These are phyloP conservation scores for Calcarisporium arbuscula DNA, from an alignment of 2,329 filamentous ascomycete genomes.

Conservation along the genomic window DNA sequence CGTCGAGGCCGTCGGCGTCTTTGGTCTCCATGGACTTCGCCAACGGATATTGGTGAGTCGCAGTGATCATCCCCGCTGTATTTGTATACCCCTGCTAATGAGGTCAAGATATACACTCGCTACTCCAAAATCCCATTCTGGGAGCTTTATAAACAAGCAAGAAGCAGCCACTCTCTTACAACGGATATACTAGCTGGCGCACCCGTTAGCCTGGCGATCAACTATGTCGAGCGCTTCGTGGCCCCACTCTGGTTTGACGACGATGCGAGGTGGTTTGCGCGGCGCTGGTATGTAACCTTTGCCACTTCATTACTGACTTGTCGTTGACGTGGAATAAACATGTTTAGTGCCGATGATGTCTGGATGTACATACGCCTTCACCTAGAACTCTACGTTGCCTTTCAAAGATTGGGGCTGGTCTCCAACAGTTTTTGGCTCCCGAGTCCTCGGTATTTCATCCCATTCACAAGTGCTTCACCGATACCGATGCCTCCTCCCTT, in stretches of 20 bases:
- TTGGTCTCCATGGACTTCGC: constrained; percentile 47
- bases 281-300: constrained; percentile 19
- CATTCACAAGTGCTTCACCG: constrained; percentile 46
- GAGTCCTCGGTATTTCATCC: constrained; percentile 43
- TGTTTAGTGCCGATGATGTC: constrained; percentile 20
- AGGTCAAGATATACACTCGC: constrained; percentile 42
- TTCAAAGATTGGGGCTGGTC: constrained; percentile 46
- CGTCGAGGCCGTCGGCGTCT: constrained; percentile 37
- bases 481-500: constrained; percentile 39
- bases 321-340: constrained; percentile 13
- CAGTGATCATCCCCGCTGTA: neutral
- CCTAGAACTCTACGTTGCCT: constrained; percentile 43
- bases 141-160: constrained; percentile 27
- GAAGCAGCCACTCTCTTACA: constrained; percentile 22
- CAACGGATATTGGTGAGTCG: constrained; percentile 45
- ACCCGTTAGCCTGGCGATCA: constrained; percentile 20
- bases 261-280: constrained; percentile 14
- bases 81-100: constrained; percentile 9
- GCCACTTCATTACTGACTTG: too few species aligned
- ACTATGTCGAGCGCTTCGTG: constrained; percentile 21
- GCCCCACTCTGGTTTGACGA: constrained; percentile 18
- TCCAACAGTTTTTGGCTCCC: constrained; percentile 37
- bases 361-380: constrained; percentile 42
- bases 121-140: constrained; percentile 44
- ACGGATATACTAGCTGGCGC: constrained; percentile 26